Conservation (phyloP, 2,329 filamentous ascomycete species). For the Aureobasidium sp. region DNA sequence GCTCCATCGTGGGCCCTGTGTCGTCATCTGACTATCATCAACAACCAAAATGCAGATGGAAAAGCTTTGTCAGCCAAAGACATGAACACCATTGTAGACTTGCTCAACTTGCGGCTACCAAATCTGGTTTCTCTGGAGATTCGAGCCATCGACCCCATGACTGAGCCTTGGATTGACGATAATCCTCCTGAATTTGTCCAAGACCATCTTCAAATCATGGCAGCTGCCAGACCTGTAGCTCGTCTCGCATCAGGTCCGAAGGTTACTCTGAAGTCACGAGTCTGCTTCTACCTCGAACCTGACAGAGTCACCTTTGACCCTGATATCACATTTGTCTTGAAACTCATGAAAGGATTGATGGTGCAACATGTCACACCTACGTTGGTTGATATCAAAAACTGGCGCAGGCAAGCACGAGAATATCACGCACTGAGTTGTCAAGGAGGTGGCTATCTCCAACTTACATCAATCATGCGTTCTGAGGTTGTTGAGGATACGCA, state of each 20-base stretch:
- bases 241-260: background rate
- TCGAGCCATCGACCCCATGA: background rate
- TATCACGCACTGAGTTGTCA: background rate
- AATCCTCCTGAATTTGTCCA: no score
- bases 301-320: background rate
- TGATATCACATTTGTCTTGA: background rate
- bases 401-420: background rate
- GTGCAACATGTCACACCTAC: background rate
- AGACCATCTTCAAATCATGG: background rate
- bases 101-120: background rate
- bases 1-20: background rate
- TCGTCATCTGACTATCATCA: background rate
- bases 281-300: background rate
- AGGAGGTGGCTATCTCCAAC: background rate
- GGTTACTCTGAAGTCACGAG: background rate
- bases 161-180: background rate
- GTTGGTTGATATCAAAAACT: background rate
- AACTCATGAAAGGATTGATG: background rate
- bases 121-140: background rate
- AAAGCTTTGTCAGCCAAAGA: background rate
- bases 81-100: background rate
- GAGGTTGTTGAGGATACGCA: no score
- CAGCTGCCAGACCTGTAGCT: background rate
- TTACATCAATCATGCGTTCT: background rate
- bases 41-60: background rate